A percentile compares a stretch with the other conserved stretches of the same genome.
These are phyloP conservation scores for Vitis hybrid DNA, from an alignment of 177 flowering plant species.

Conservation along the genomic window DNA sequence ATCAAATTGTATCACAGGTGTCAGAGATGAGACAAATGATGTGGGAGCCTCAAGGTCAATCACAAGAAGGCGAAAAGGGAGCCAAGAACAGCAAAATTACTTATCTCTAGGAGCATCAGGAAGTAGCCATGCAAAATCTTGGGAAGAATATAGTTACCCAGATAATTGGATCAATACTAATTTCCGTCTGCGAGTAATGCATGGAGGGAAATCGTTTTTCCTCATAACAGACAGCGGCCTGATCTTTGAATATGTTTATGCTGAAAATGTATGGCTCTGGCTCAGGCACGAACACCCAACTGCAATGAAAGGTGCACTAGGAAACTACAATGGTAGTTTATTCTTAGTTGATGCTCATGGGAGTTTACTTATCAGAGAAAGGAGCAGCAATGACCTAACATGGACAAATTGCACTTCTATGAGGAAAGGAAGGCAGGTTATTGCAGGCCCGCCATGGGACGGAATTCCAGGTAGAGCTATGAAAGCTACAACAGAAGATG, in stretches of 20 bases:
- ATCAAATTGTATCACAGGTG: conserved; percentile 67
- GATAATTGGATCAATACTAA: conserved; percentile 32
- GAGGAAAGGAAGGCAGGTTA: conserved; percentile 63
- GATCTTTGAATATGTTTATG: conserved; percentile 58
- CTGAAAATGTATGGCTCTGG: conserved; percentile 77
- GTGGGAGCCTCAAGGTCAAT: conserved; percentile 26
- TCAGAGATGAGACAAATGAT: conserved; percentile 55
- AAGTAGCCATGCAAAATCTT: conserved; percentile 14
- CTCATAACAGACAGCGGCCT: conserved; percentile 55
- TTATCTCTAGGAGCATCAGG: conserved; percentile 29
- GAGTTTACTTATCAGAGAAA: conserved; percentile 66
- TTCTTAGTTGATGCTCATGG: conserved; percentile 65
- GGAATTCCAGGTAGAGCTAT: conserved; percentile 36
- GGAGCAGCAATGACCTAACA: conserved; percentile 44
- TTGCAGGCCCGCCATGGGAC: conserved; percentile 87
- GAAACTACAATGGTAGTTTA: conserved; percentile 78
- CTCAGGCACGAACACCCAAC: conserved; percentile 65
- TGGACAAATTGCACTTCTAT: conserved; percentile 85
- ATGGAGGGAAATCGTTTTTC: conserved; percentile 66
- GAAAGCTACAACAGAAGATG: conserved; percentile 52
- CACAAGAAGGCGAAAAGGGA: conserved; percentile 45
- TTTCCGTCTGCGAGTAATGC: conserved; percentile 63
- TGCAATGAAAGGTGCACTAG: conserved; percentile 61
- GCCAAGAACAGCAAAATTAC: conserved; percentile 43
- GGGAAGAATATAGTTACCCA: conserved; percentile 27